Evolutionary conservation across 1,284 basidiomycete genomes (phyloP), one percentile per base, ranked within the genome.

Genomic region (Apiotrichum porosum): DNA sequence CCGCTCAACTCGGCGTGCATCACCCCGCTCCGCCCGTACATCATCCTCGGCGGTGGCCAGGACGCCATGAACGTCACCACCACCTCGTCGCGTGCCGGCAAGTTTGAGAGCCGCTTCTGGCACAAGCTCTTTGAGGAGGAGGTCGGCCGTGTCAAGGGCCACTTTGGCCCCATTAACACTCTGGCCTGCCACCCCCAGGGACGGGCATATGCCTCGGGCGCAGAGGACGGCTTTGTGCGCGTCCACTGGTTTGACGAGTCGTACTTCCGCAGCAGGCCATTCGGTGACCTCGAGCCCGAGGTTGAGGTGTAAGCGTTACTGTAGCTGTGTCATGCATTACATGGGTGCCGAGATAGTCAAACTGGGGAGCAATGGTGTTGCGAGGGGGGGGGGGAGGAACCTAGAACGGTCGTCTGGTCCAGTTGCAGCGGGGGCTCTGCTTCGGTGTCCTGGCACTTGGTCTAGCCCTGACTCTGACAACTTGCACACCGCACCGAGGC

Each of bases 81-180:
- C 5, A 98, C 94, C 2, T 90, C 88, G 6, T 72, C 84, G 31
- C 83, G 94, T 48, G 89, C 95, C 71, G 95, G 94, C 34, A 94
- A 95, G 74, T 99, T 99, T 73, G 95, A 98, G 77, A 91, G 92
- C 4, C 81, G 93, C 39, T 97, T 98, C 78, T 98, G 92, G 91
- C 94, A 99, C 79, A 91, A 88, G 67, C 81, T 98, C 36, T 91
- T 97, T 63, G 94, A 97, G 74, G 94, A 98, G 78, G 94, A 98
- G 73, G 86, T 97, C 52, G 91, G 93, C 19, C 83, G 93, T 32
- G 91, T 99, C 53, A 97, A 92, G 72, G 92, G 92, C 19, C 91
- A 95, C 59, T 81, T 75, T 74, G 94, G 94, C 34, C 94, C 95
- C 42, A 88, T 97, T 76, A 98, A 99, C 78, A 97, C 95, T 80